Evolutionary conservation across 768 basidiomycete genomes (phyloP), one percentile per base, ranked within the genome.

Genomic region (Zangia roseola): DNA sequence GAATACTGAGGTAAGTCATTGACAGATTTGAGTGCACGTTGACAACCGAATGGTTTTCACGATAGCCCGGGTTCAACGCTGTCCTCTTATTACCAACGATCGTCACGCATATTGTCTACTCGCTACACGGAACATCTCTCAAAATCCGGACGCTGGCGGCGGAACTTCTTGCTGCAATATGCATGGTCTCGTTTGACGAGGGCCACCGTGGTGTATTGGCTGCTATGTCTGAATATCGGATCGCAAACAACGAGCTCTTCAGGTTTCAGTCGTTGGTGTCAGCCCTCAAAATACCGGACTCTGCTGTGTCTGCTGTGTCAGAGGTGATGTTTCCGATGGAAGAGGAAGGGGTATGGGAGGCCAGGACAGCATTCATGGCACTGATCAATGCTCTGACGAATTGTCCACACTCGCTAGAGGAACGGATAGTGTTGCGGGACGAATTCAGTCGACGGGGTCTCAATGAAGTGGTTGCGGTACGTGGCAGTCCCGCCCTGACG

Each of bases 131-230:
- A 2, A 73, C 84, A 0, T 83, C 86, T 10, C 69, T 78, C 44
- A 93, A 88, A 64, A 70, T 89, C 9, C 81, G 88, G 49, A 77
- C 81, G 0, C 73, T 89, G 20, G 76, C 80, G 0, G 82, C 85
- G 5, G 91, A 94, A 56, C 74, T 94, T 23, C 77, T 97, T 10
- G 89, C 91, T 2, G 94, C 87, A 0, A 80, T 94, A 35, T 91
- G 90, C 61, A 75, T 91, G 19, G 72, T 95, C 19, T 85, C 87
- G 2, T 67, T 78, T 5, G 70, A 71, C 6, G 83, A 88, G 30
- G 92, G 91, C 0, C 84, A 89, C 60, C 82, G 77, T 51, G 76
- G 81, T 3, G 86, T 94, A 8, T 72, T 94, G 12, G 74, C 83
- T 0, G 90, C 90, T 0, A 65, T 94, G 52, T 88, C 91, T 0